Base-by-base conservation (phyloP, 208 protist species). In the Trypanosoma rangeli region DNA sequence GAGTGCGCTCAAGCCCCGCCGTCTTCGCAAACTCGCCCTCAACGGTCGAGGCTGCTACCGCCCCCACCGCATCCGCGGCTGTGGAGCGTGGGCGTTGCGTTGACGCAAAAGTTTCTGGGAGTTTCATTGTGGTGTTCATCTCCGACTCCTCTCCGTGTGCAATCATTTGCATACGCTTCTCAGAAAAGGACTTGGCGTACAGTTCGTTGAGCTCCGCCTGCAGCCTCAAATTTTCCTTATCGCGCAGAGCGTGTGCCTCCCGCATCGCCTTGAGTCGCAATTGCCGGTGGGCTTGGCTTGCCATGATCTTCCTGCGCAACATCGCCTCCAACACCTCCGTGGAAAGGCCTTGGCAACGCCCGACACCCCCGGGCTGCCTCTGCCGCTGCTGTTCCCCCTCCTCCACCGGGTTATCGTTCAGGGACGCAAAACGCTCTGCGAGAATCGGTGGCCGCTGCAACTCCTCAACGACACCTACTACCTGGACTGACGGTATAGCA, bases 241-340 rank as follows among this genome's bases (percentile, higher is more conserved):
- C 84, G 39, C 70, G 71, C 7, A 55, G 68, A 9, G 67, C 73
- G 13, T 70, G 46, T 29, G 73, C 75, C 56, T 79, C 71, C 2
- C 77, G 80, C 59, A 71, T 59, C 0, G 56, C 73, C 5, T 79
- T 79, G n/a, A 85, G 53, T 54, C 55, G 44, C 60, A 70, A 56
- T 29, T 87, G 85, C 13, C 85, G 76, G 22, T 53, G 60, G 28
- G 65, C 46, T 72, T 86, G 73, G 71, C 83, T 84, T 0, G 78
- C 69, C 29, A 83, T 49, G 24, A 93, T 69, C 61, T 86, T 89
- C 5, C 60, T 73, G 15, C 85, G 77, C 26, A 93, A 64, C 7
- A 87, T 68, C 7, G 48, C 28, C 70, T 91, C 84, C 60, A 93
- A 59, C 31, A 79, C 76, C 26, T 64, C 73, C 24, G 83, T 77